phyloP scores from a whole-genome alignment of 106 monocot genomes.

The Vanilla planifolia region DNA sequence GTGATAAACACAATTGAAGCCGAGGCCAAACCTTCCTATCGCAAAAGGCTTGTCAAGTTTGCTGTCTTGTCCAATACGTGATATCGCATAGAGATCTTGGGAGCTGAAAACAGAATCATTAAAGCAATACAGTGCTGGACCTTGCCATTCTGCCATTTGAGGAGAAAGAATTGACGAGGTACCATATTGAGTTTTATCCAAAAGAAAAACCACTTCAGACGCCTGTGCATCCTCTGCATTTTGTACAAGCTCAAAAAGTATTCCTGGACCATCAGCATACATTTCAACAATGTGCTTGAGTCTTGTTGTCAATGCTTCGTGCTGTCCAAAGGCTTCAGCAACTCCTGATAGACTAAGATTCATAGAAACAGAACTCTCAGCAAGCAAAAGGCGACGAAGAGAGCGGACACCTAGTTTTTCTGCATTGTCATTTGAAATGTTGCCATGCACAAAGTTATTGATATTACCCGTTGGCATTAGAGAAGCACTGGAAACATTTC shows the following conservation, averaged over 20 bases:
- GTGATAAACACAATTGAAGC: slow-evolving; percentile 99
- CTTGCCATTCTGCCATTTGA: slow-evolving; percentile 99
- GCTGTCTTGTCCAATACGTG: slow-evolving; percentile 96
- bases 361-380: slow-evolving; percentile 97
- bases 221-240: slow-evolving; percentile 99
- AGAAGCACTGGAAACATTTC: slow-evolving; percentile 23
- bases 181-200: slow-evolving; percentile 95
- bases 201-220: slow-evolving; percentile 88
- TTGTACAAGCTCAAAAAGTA: slow-evolving; percentile 97
- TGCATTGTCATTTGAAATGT: slow-evolving; percentile 91
- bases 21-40: slow-evolving; percentile 97
- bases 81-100: slow-evolving; percentile 97
- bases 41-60: slow-evolving; percentile 94
- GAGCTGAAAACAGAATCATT: slow-evolving; percentile 93
- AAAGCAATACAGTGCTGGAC: slow-evolving; percentile 96
- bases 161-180: slow-evolving; percentile 97
- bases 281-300: slow-evolving; percentile 99
- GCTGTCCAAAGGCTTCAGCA: slow-evolving; percentile 99
- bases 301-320: slow-evolving; percentile 95
- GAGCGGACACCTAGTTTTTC: slow-evolving; percentile 92
- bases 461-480: slow-evolving; percentile 35
- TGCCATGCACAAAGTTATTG: slow-evolving; percentile 85
- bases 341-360: slow-evolving; percentile 94
- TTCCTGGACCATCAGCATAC: slow-evolving; percentile 99
- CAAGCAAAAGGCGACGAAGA: slow-evolving; percentile 85